phyloP scores from a whole-genome alignment of 2,329 filamentous ascomycete species.

The Botryotinia calthae region DNA sequence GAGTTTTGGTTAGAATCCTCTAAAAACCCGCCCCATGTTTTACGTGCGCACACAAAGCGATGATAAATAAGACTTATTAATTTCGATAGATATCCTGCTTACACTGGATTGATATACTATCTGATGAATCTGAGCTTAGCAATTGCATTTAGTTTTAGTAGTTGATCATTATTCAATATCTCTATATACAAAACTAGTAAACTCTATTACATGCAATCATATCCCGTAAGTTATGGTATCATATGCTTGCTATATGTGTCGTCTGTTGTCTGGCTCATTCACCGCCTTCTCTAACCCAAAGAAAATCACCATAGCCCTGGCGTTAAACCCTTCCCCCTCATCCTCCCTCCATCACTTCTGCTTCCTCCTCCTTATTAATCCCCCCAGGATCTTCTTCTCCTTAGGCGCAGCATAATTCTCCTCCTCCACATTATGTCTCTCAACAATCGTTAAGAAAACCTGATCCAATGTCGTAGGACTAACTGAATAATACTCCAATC shows the following conservation, averaged over 20 bases:
- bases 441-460: constrained; percentile 84
- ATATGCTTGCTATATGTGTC: not conserved
- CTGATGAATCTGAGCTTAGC: not conserved
- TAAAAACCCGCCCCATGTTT: not conserved
- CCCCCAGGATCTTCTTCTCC: constrained; percentile 17
- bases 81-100: not conserved
- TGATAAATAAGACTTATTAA: not conserved
- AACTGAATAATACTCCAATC: constrained; percentile 83
- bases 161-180: not conserved
- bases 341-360: not conserved
- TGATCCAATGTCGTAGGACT: constrained; percentile 85
- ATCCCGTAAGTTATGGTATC: not conserved
- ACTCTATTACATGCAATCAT: not conserved
- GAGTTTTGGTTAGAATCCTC: not conserved
- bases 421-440: constrained; percentile 73
- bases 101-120: not conserved
- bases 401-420: constrained; percentile 52
- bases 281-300: not conserved
- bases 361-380: not conserved
- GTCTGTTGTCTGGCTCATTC: not conserved
- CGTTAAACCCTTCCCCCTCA: not conserved
- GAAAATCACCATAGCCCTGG: not conserved
- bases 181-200: not conserved
- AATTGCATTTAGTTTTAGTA: not conserved
- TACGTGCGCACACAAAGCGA: not conserved